Percentiles rank a stretch among this genome's conserved stretches.
Conservation (phyloP, 257 asterid species). For the Knoxia roxburghii region DNA sequence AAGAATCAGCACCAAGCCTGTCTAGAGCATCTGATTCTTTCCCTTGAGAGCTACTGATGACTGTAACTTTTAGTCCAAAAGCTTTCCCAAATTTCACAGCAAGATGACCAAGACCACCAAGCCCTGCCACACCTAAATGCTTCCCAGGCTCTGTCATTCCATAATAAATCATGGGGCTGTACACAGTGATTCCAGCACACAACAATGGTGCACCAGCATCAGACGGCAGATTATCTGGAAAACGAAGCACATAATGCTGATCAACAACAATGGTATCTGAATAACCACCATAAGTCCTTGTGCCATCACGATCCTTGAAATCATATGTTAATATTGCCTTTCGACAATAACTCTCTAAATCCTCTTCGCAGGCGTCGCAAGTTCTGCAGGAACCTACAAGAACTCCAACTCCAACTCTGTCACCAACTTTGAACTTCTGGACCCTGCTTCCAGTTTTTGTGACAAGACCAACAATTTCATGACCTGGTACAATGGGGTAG, state of each 20-base stretch:
- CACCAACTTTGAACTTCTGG: constrained; percentile 43
- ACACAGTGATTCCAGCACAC: constrained; percentile 67
- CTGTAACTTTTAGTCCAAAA: constrained; percentile 59
- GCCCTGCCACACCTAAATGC: constrained; percentile 60
- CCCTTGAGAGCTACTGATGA: constrained; percentile 48
- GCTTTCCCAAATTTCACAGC: constrained; percentile 72
- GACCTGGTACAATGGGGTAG: constrained; percentile 38
- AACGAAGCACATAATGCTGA: constrained; percentile 44
- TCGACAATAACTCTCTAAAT: constrained; percentile 54
- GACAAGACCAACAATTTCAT: constrained; percentile 62
- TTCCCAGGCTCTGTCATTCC: constrained; percentile 57
- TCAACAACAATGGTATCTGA: constrained; percentile 52
- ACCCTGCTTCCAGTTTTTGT: constrained; percentile 44
- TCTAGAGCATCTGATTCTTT: constrained; percentile 48
- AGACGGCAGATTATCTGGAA: constrained; percentile 49
- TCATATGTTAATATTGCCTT: constrained; percentile 39
- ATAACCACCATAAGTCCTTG: constrained; percentile 59
- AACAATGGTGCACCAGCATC: constrained; percentile 55
- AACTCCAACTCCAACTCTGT: constrained; percentile 64
- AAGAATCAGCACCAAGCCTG: constrained; percentile 55
- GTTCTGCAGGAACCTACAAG: constrained; percentile 50
- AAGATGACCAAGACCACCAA: constrained; percentile 72
- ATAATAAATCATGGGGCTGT: constrained; percentile 60
- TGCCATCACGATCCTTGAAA: constrained; percentile 38
- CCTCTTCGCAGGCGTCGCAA: constrained; percentile 46